phyloP scores from a whole-genome alignment of 2,329 filamentous ascomycete genomes.

The Mycosphaerella sp. region DNA sequence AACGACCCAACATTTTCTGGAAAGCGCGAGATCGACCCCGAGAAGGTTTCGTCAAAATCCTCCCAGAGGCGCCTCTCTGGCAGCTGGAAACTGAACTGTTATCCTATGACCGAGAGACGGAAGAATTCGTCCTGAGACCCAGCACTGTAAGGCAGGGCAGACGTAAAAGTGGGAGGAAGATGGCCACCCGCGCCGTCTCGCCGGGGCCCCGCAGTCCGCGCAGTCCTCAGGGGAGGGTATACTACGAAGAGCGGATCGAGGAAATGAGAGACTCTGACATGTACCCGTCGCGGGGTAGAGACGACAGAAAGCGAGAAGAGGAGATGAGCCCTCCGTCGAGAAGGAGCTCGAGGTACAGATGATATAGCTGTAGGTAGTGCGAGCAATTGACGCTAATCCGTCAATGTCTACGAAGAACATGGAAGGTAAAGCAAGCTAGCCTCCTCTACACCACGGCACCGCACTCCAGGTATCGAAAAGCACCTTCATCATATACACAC shows the following conservation, averaged over 20 bases:
- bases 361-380: background rate
- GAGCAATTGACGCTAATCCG: too few relatives aligned
- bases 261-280: background rate
- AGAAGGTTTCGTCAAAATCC: slow-evolving; percentile 34
- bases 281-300: background rate
- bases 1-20: slow-evolving; percentile 40
- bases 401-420: too few relatives aligned
- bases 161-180: slow-evolving; percentile 16
- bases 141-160: slow-evolving; percentile 14
- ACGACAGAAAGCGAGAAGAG: background rate
- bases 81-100: slow-evolving; percentile 40
- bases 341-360: background rate
- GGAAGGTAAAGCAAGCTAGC: too few relatives aligned
- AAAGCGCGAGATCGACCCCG: slow-evolving; percentile 34
- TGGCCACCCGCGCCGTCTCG: slow-evolving; percentile 4
- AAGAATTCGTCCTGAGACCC: slow-evolving; percentile 35
- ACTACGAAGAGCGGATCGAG: slow-evolving; percentile 2
- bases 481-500: too few relatives aligned
- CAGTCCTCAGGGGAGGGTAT: background rate
- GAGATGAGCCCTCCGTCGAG: background rate
- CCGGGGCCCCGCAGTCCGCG: slow-evolving; percentile 1
- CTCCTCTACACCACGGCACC: too few relatives aligned
- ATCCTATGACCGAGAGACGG: slow-evolving; percentile 38
- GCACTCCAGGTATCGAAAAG: too few relatives aligned
- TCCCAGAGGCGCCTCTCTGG: slow-evolving; percentile 44